These are phyloP conservation scores for Canariomyces notabilis DNA, from an alignment of 2,329 filamentous ascomycete genomes.

Conservation along the genomic window DNA sequence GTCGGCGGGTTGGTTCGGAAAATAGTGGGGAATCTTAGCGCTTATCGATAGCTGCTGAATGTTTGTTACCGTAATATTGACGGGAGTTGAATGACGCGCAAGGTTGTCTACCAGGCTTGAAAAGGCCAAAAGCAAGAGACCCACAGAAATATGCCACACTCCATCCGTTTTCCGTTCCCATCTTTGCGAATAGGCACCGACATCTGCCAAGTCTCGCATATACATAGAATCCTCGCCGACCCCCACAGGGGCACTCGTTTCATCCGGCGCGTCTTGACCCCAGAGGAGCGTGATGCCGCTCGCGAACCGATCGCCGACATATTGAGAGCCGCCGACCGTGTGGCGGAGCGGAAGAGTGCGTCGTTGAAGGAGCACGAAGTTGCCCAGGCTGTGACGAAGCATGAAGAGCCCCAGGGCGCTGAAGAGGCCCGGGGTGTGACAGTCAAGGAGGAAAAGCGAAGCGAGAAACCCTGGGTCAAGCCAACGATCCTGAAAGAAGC, in stretches of 20 bases:
- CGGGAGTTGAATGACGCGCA: no score
- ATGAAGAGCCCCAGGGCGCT: not conserved
- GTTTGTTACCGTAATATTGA: no score
- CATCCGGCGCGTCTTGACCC: conserved; percentile 43
- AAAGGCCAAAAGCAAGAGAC: not conserved
- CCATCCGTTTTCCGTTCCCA: conserved; percentile 54
- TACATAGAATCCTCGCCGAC: conserved; percentile 51
- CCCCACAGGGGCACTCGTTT: conserved; percentile 36
- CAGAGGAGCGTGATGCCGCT: conserved; percentile 33
- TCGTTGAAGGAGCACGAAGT: not conserved
- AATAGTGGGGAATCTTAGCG: not conserved
- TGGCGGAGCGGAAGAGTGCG: not conserved
- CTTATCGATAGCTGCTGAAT: not conserved
- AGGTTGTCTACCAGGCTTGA: no score
- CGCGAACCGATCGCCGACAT: conserved; percentile 10
- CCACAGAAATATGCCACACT: conserved; percentile 14
- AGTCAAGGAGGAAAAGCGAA: not conserved
- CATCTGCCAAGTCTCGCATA: conserved; percentile 65
- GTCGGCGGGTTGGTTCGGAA: not conserved
- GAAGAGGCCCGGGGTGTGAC: not conserved
- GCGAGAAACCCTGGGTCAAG: not conserved
- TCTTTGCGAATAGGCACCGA: conserved; percentile 67
- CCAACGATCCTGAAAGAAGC: not conserved
- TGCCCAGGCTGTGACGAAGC: not conserved
- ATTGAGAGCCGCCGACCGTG: conserved; percentile 14